Conservation (phyloP, 1,139 yeast genomes). For the Lodderomyces elongisporus region DNA sequence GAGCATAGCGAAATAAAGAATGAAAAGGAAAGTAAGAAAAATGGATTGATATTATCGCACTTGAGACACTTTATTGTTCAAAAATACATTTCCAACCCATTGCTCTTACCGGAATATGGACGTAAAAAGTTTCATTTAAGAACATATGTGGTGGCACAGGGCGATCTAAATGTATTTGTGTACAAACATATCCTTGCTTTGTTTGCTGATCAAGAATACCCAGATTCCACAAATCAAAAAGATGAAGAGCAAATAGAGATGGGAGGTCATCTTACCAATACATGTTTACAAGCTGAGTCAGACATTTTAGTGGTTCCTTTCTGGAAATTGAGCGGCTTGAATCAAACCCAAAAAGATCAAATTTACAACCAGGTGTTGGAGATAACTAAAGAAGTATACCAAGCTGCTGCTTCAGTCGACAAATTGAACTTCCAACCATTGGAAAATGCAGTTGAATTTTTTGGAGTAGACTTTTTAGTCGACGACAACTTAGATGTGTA, state of each 20-base stretch:
- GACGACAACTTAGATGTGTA: slow-evolving; percentile 50
- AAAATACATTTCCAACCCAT: slow-evolving; percentile 64
- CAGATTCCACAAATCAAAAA: slow-evolving; percentile 28
- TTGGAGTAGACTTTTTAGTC: slow-evolving; percentile 83
- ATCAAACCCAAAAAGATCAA: slow-evolving; percentile 18
- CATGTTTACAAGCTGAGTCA: slow-evolving; percentile 68
- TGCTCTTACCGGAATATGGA: slow-evolving; percentile 57
- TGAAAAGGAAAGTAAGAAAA: slow-evolving; percentile 29
- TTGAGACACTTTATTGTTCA: slow-evolving; percentile 88
- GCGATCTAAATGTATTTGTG: slow-evolving; percentile 72
- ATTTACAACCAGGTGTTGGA: slow-evolving; percentile 55
- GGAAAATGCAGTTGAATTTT: slow-evolving; percentile 76
- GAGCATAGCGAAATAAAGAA: slow-evolving; percentile 52
- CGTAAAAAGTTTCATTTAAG: slow-evolving; percentile 83
- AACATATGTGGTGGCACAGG: slow-evolving; percentile 73
- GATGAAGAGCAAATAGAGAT: slow-evolving; percentile 38
- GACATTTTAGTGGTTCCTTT: slow-evolving; percentile 58
- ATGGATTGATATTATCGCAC: slow-evolving; percentile 76
- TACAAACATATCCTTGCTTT: slow-evolving; percentile 74
- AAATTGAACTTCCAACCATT: slow-evolving; percentile 87
- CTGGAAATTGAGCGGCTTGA: slow-evolving; percentile 50
- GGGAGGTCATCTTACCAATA: slow-evolving; percentile 82
- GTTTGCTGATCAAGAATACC: slow-evolving; percentile 61
- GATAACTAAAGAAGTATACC: slow-evolving; percentile 66
- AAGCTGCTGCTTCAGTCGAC: slow-evolving; percentile 77